Evolutionary conservation across 257 asterid genomes (phyloP).

Genomic region (Nicotiana paniculata): DNA sequence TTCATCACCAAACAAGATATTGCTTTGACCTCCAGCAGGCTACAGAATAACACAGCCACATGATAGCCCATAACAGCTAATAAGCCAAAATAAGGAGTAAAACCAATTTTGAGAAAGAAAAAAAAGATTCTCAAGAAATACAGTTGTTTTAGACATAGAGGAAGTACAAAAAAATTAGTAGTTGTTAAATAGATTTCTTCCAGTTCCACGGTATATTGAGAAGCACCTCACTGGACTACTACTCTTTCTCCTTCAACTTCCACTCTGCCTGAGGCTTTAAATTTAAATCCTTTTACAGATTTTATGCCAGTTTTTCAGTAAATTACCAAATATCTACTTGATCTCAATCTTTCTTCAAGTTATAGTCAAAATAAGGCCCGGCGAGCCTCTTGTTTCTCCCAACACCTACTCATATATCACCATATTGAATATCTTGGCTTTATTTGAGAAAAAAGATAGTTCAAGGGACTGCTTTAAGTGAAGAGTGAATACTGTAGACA

Average conservation of each 20-base stretch:
- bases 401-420: neutral
- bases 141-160: neutral
- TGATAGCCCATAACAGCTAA: neutral
- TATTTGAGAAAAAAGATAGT: neutral
- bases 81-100: neutral
- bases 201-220: neutral
- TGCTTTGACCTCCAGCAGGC: constrained; percentile 98
- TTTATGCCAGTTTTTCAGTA: neutral
- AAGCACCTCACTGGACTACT: neutral
- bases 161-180: neutral
- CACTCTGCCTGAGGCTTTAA: neutral
- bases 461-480: neutral
- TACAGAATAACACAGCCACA: constrained; percentile 18
- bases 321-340: neutral
- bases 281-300: neutral
- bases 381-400: neutral
- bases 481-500: neutral
- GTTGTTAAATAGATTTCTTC: neutral
- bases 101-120: neutral
- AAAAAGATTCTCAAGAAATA: neutral
- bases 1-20: constrained; percentile 69
- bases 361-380: neutral
- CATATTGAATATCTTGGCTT: neutral
- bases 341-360: neutral
- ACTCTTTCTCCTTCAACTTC: neutral